Evolutionary conservation across 352 stramenopile genomes (phyloP), one percentile per base, ranked within the genome.

Genomic region (Plasmopara muralis): DNA sequence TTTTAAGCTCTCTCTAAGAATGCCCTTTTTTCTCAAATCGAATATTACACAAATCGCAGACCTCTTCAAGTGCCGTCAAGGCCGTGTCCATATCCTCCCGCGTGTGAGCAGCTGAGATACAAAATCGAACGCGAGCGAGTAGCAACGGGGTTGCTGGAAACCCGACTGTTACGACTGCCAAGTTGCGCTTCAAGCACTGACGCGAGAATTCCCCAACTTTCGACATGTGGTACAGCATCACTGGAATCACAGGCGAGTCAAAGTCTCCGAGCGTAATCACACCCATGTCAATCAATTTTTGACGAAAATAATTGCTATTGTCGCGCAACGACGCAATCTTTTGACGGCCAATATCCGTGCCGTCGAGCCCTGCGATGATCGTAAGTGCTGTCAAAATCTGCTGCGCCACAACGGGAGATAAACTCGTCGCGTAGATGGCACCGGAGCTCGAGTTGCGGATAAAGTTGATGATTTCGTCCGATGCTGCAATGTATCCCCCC

Each of bases 191-290:
- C 14, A 95, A 57, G 49, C 93, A 98, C 60, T 98, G 77, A 20
- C 93, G 83, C n/a, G 89, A 98, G 67, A 99, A 99, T 38, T 96
- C 93, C 12, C 87, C 85, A 40, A 99, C 97, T 74, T 99, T 99
- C 12, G 88, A 97, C 44, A 97, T 95, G 63, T 97, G 89, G 77
- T 98, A 99, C 34, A 99, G 69, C 90, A 99, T 98, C 40, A 99
- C 91, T 0, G 97, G 97, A 62, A 99, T 98, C 43, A 99, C 93
- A 15, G 97, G 96, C 39, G 89, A 98, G 68, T 99, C 96, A 47
- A 97, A 98, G 60, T 98, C 79, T 28, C 96, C 97, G 0, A 95
- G 65, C 25, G 89, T 89, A 28, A 88, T 91, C 55, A 69, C 87
- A 9, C 96, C 96, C 82, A 98, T 96, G 39, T 97, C 78, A 10